Base-by-base conservation (phyloP, 768 basidiomycete species). In the Pisolithus sp. region DNA sequence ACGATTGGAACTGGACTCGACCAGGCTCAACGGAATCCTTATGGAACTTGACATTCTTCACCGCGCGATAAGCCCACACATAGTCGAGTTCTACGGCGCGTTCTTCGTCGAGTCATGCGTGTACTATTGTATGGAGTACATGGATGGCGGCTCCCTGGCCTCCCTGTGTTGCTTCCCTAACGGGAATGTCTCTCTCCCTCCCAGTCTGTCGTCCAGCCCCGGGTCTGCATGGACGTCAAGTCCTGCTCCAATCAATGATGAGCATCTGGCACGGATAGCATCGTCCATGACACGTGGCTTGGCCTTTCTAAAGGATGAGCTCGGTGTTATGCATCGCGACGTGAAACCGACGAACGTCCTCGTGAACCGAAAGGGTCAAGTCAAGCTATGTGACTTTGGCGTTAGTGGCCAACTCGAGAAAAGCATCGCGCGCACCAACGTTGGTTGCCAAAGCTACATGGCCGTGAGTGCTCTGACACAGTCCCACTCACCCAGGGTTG, bases 31-130 rank as follows among this genome's bases (percentile, higher is more conserved):
- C 61, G 91, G 87, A 13, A 98, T 99, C 75, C 85, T 99, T 61
- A 98, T 97, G 88, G 96, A 99, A 64, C 87, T 99, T 49, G 95
- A 99, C 65, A 88, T 99, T 57, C 82, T 99, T 7, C 96, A 99
- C 68, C 89, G 93, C 24, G 94, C 94, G 3, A 79, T 86, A 41
- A 84, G 88, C 8, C 89, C 88, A 3, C 84, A 90, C 63, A 98
- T 98, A 58, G 91, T 99, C 62, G 96, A 98, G 55, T 99, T 99
- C 61, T 98, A 95, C 65, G 96, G 96, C 41, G 96, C 96, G 4
- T 99, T 99, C 75, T 97, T 96, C 70, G 93, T 96, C 69, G 96
- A 99, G 66, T 91, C 91, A n/a, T 99, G 95, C 68, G 96, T 99
- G 21, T 97, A 99, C 71, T 97, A 96, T 68, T 98, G 94, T 71